These are phyloP conservation scores for Candolleomyces efflorescens DNA, from an alignment of 768 basidiomycete genomes.

Conservation along the genomic window DNA sequence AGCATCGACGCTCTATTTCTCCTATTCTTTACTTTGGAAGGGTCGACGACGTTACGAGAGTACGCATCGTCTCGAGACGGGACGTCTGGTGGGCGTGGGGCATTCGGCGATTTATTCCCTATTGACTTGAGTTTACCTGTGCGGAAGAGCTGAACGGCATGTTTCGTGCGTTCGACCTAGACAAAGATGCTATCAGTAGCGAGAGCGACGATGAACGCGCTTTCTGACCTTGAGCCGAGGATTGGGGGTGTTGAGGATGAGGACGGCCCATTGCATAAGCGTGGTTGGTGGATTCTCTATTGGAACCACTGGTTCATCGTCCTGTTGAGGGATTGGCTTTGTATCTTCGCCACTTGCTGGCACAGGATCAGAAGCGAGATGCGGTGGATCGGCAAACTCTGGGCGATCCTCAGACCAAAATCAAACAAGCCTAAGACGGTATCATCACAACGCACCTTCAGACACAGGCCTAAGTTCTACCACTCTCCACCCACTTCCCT, in stretches of 20 bases:
- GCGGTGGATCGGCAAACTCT: conserved; percentile 66
- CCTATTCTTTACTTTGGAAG: conserved; percentile 52
- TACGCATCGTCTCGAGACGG: conserved; percentile 58
- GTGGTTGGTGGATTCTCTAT: conserved; percentile 49
- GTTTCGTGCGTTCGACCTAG: conserved; percentile 64
- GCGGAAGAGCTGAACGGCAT: conserved; percentile 64
- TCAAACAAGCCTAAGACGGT: neutral
- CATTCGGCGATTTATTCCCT: conserved; percentile 47
- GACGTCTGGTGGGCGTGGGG: conserved; percentile 54
- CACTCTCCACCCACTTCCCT: conserved; percentile 52
- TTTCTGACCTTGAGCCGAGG: conserved; percentile 31
- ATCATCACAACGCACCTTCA: conserved; percentile 47
- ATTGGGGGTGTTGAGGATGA: conserved; percentile 72
- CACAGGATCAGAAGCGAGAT: conserved; percentile 13
- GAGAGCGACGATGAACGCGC: neutral
- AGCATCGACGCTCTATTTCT: conserved; percentile 71
- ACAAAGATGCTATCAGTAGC: neutral
- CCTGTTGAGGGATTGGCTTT: conserved; percentile 8
- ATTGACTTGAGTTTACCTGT: conserved; percentile 67
- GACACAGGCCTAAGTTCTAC: conserved; percentile 71
- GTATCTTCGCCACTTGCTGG: neutral
- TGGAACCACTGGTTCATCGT: conserved; percentile 49
- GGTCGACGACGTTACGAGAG: conserved; percentile 50
- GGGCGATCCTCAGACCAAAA: neutral
- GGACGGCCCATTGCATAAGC: conserved; percentile 72